Evolutionary conservation across 371 early-diverging fungal species (phyloP), one percentile per base, ranked within the genome.

Genomic region (Encephalitozoon cuniculi): DNA sequence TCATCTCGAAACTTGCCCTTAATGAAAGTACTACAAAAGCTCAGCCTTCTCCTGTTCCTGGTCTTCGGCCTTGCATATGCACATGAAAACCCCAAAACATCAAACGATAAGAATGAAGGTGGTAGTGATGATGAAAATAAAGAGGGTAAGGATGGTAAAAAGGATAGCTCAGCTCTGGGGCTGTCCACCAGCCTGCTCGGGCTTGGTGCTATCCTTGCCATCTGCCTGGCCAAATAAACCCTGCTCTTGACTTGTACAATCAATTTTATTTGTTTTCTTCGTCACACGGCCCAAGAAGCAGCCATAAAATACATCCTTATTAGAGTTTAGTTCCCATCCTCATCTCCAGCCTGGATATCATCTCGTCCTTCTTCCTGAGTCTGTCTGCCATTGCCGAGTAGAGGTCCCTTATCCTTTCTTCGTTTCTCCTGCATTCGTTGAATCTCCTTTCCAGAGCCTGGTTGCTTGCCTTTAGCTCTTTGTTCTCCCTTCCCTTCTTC

Each of bases 401-500:
- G 12, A 40, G 40, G n/a, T 18, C 28, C n/a, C 39, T 49, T 23
- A 69, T 69, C 26, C 52, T 68, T 32, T 49, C 40, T n/a, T 68
- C 69, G 15, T 46, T 68, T 2, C 11, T 32, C 12, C 39, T 51
- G n/a, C 46, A 52, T 21, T 68, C 69, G n/a, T 49, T 39, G 39
- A 39, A 49, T 26, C 49, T 68, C 53, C 65, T 65, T 55, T 77
- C 68, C 37, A 82, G 30, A 11, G 30, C 49, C 32, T 21, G 30
- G 64, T 78, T 76, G 44, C 73, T 68, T 26, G 72, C 80, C 74
- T 78, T 83, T 25, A 80, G 53, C 15, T 44, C 63, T 51, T 80
- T 83, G 41, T 68, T 83, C 52, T 83, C 83, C 30, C 34, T 71
- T 6, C 46, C 69, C 43, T 83, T 83, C 55, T 74, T 78, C 59